Evolutionary conservation across 371 early-diverging fungal species (phyloP).

Genomic region (Paraphysoderma sedebokerense): DNA sequence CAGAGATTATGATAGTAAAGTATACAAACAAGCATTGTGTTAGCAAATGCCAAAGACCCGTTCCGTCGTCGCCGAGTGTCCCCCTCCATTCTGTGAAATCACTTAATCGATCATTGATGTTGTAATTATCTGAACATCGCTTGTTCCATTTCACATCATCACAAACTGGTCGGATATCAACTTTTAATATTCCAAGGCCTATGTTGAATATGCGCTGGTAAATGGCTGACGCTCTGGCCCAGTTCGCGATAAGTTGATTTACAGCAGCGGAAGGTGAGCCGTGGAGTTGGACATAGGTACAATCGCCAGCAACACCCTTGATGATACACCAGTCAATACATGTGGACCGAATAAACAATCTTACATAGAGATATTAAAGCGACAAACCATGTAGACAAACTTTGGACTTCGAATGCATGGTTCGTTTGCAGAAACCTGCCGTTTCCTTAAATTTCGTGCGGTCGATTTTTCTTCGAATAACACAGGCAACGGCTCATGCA

Average conservation of each 20-base stretch:
- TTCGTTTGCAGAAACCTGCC: background rate
- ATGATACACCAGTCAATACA: too few species aligned
- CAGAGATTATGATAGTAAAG: too few species aligned
- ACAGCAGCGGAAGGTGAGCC: slow-evolving; percentile 10
- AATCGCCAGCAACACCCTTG: slow-evolving; percentile 19
- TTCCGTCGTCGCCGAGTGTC: slow-evolving; percentile 37
- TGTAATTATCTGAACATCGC: too few species aligned
- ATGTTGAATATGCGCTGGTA: slow-evolving; percentile 88
- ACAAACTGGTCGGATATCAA: slow-evolving; percentile 43
- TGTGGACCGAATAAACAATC: too few species aligned
- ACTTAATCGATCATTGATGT: slow-evolving; percentile 57
- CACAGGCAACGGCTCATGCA: too few species aligned
- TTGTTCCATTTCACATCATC: slow-evolving; percentile 59
- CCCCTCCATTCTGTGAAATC: slow-evolving; percentile 88
- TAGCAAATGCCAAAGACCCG: slow-evolving; percentile 88
- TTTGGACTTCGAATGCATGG: background rate
- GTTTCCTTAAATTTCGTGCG: too few species aligned
- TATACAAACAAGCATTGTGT: slow-evolving; percentile 67
- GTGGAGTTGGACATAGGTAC: slow-evolving; percentile 10
- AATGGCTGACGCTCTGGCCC: slow-evolving; percentile 37
- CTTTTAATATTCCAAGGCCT: slow-evolving; percentile 60
- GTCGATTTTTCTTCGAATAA: too few species aligned
- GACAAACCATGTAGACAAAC: background rate
- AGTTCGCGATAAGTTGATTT: slow-evolving; percentile 15
- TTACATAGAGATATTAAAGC: too few species aligned